A percentile compares a stretch with the other conserved stretches of the same genome.
phyloP scores from a whole-genome alignment of 2,329 filamentous ascomycete species.

The Metarhizium brunneum region DNA sequence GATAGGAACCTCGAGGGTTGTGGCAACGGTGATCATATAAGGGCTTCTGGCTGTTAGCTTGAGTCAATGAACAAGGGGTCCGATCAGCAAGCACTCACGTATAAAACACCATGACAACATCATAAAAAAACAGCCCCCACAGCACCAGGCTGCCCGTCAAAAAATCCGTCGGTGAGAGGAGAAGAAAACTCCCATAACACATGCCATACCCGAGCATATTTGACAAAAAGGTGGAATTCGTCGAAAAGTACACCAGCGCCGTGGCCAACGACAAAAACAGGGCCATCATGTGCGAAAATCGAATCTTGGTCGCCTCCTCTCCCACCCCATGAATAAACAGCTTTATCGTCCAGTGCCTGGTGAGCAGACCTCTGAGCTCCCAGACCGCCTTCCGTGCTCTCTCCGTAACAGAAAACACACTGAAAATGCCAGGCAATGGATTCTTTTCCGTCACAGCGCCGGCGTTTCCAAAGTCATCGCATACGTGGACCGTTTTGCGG shows the following conservation, averaged over 20 bases:
- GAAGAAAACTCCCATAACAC: constrained; percentile 70
- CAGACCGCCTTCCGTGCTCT: constrained; percentile 26
- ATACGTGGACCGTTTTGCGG: constrained; percentile 27
- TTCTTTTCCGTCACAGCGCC: constrained; percentile 14
- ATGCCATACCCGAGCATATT: constrained; percentile 84
- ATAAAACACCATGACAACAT: constrained; percentile 88
- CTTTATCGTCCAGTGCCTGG: constrained; percentile 41
- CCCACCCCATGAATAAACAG: constrained; percentile 41
- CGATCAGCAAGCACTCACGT: constrained; percentile 40
- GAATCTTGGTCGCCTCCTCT: constrained; percentile 39
- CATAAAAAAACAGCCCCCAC: constrained; percentile 79
- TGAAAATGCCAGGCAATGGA: constrained; percentile 22
- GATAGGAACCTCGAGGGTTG: constrained; percentile 81
- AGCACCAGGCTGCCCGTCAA: constrained; percentile 71
- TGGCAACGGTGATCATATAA: constrained; percentile 82
- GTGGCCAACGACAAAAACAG: constrained; percentile 43
- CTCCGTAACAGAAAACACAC: constrained; percentile 22
- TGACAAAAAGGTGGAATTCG: constrained; percentile 48
- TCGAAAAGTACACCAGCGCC: constrained; percentile 60
- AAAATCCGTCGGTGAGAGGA: constrained; percentile 86
- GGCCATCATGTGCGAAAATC: constrained; percentile 48
- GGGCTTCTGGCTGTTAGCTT: constrained; percentile 37
- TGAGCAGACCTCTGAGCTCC: constrained; percentile 40
- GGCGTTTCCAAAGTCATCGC: constrained; percentile 23
- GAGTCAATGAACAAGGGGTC: neutral